Base-by-base conservation (phyloP, 257 asterid genomes). In the Plectranthus barbatus region DNA sequence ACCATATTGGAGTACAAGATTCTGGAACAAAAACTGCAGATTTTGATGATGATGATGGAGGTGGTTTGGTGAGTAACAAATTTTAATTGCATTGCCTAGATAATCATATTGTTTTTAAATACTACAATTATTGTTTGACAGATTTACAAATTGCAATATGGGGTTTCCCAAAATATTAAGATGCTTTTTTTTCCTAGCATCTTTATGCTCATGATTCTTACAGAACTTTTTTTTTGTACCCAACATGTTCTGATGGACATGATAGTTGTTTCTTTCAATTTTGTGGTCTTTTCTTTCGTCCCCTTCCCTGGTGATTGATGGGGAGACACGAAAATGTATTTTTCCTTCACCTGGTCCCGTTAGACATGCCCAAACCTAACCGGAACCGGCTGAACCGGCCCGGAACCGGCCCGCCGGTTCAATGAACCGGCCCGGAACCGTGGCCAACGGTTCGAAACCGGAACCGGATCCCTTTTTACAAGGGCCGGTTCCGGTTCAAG, bases 11-110 rank as follows among this genome's bases (percentile, higher is more conserved):
- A 51, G 93, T 44, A 26, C 99, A 86, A 86, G 97, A 92, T 53
- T 71, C 95, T 21, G 99, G 96, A 41, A 75, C 91, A 26, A 92
- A 92, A 81, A 82, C 99, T 70, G 99, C 99, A 10, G 99, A 92
- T 79, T 92, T 92, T 79, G 99, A 92, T 62, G 99, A 92, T 70
- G 99, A 92, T 41, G 99, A 92, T 54, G 99, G 99, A 5, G 99
- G 99, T 72, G 99, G 99, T 49, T 66, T 89, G 96, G 99, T 92
- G 79, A 79, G 96, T 78, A 31, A 53, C 36, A 40, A 34, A 7
- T 56, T 51, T 56, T 41, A 53, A 40, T 62, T 66, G 64, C 60
- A n/a, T 39, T 64, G 19, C 14, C 50, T 47, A 31, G 55, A 54
- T 24, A 34, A 48, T 24, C 9, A 4, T 48, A 68, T 46, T 65